Conservation (phyloP, 2,329 filamentous ascomycete genomes). For the Thyridium curvatum region DNA sequence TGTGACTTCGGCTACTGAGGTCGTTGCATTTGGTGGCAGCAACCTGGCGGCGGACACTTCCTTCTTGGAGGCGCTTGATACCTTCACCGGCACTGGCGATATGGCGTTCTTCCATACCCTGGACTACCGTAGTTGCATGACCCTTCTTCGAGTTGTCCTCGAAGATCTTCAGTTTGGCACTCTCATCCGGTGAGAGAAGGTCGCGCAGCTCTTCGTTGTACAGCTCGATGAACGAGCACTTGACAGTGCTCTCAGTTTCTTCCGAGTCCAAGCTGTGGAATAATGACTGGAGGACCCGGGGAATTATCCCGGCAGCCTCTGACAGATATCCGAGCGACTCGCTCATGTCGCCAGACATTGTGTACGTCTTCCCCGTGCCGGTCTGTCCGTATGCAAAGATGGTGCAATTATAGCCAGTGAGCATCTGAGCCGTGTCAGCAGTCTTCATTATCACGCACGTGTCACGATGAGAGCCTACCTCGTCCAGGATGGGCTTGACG, state of each 20-base stretch:
- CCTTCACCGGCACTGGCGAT: constrained; percentile 81
- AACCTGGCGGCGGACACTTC: constrained; percentile 93
- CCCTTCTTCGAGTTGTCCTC: constrained; percentile 85
- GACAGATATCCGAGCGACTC: constrained; percentile 80
- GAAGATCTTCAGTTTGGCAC: constrained; percentile 85
- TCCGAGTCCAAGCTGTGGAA: constrained; percentile 79
- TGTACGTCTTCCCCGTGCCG: constrained; percentile 97
- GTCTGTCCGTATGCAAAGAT: constrained; percentile 99
- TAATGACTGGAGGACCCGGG: constrained; percentile 78
- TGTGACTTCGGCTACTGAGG: constrained; percentile 92
- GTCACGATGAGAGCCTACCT: constrained; percentile 54
- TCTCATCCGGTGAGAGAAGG: constrained; percentile 75
- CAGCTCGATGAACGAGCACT: constrained; percentile 96
- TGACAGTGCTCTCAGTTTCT: constrained; percentile 79
- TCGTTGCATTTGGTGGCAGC: constrained; percentile 99
- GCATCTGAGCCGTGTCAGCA: constrained; percentile 55
- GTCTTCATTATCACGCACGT: background rate
- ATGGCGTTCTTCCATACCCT: constrained; percentile 96
- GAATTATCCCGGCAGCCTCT: constrained; percentile 91
- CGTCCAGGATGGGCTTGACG: constrained; percentile 84
- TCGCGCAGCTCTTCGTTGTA: constrained; percentile 98
- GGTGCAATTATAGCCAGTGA: constrained; percentile 93
- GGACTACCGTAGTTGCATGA: constrained; percentile 79
- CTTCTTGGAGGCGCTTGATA: constrained; percentile 80
- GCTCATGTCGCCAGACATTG: constrained; percentile 97